Percentiles rank a stretch among this genome's conserved stretches.
Conservation (phyloP, 805 yeast genomes). For the Lachancea meyersii region DNA sequence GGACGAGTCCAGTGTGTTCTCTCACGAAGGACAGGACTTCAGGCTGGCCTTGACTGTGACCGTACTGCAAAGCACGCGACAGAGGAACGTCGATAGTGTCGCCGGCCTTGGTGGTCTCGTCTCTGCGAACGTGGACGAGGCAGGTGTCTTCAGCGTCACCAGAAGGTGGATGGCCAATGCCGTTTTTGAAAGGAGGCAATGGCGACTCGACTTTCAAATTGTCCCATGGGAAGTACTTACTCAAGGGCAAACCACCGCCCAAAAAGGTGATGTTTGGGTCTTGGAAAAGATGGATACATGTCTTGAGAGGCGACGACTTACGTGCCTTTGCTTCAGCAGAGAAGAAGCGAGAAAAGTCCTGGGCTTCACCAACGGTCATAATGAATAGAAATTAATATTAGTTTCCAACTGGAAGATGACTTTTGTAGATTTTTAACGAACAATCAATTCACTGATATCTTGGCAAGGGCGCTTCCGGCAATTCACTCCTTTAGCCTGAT, state of each 20-base stretch:
- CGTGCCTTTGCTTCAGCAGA: constrained; percentile 77
- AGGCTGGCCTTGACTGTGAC: constrained; percentile 73
- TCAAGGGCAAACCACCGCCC: constrained; percentile 92
- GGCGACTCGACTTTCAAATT: constrained; percentile 65
- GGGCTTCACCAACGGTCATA: constrained; percentile 41
- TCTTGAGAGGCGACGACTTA: constrained; percentile 71
- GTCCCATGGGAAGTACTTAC: constrained; percentile 91
- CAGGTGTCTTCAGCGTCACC: constrained; percentile 32
- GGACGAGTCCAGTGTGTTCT: constrained; percentile 62
- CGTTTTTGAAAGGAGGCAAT: constrained; percentile 69
- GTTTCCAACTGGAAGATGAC: too few species aligned
- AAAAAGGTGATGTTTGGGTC: constrained; percentile 77
- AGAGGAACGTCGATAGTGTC: constrained; percentile 61
- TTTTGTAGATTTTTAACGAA: too few species aligned
- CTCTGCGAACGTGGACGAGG: constrained; percentile 20
- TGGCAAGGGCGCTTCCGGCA: too few species aligned
- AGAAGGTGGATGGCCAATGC: constrained; percentile 59
- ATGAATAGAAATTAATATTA: neutral
- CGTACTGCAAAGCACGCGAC: constrained; percentile 86
- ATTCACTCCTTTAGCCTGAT: too few species aligned
- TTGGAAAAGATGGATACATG: constrained; percentile 70
- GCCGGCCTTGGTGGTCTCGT: constrained; percentile 38
- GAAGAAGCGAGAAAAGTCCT: constrained; percentile 67
- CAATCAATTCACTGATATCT: too few species aligned
- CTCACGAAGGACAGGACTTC: constrained; percentile 60